Base-by-base conservation (phyloP, 2,329 filamentous ascomycete species). In the Neonectria punicea region DNA sequence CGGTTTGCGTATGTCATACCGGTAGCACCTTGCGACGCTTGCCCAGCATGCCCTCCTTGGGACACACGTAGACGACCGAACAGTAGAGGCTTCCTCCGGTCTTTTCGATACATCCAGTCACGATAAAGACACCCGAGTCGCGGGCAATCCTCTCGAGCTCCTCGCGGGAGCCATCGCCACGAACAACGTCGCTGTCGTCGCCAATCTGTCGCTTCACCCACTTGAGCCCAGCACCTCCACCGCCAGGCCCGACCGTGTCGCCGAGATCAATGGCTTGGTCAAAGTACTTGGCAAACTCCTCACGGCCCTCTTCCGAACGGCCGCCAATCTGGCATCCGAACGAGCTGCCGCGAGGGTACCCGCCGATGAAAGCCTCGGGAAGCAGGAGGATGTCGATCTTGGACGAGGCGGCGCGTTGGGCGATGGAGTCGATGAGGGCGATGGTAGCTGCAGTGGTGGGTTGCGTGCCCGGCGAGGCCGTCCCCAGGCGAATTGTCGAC, bases 1-100 rank as follows among this genome's bases (percentile, higher is more conserved):
- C 6, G n/a, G 8, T 10, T n/a, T 22, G 30, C 7, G 28, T 18
- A 11, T 28, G 30, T 82, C 88, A 74, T 78, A 92, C 90, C 18
- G 94, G 95, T 89, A 97, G 95, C 22, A 98, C 92, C 80, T 98
- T 98, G 74, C 94, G 85, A 69, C 94, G 87, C 84, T 98, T 98
- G 20, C 93, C 94, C 20, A 97, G 76, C 8, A 92, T 79, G 5
- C 94, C 94, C 51, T 86, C 76, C 46, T 80, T 82, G 0, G 94
- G 94, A 77, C 92, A 93, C 0, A 97, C 90, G 75, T 96, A 97
- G 5, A 97, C 85, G 1, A 87, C 93, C 3, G 89, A 84, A 78
- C 94, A 98, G 77, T 97, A 98, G 56, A 98, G 77, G 66, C 91
- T 95, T 0, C 94, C 94, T 0, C 91, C 94, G 1, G 90, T 86